Base-by-base conservation (phyloP, 352 stramenopile species). In the Globisporangium yorkense region DNA sequence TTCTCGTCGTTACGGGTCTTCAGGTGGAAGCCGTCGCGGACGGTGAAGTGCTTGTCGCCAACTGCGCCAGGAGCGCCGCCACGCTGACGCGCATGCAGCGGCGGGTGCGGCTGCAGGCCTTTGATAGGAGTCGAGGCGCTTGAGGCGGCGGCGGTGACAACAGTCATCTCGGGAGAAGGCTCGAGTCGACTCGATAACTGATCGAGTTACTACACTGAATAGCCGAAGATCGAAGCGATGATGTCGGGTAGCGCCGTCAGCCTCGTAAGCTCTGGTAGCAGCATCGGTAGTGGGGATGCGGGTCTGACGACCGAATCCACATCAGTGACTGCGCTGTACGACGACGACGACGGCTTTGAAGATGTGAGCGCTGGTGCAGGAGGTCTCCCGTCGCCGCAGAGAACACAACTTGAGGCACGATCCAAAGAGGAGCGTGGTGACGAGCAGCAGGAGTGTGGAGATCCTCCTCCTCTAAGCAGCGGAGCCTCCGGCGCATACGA, bases 21-120 rank as follows among this genome's bases (percentile, higher is more conserved):
- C 9, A 90, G 52, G 62, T 90, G 80, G 59, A 90, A 90, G 16
- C 80, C 80, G 51, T 90, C 80, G 15, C 80, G 80, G 13, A 88
- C 70, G 0, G 75, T 76, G 52, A 88, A 88, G 27, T 67, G 70
- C 49, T 83, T 85, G n/a, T 58, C 63, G 3, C 15, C n/a, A 1
- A 27, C 27, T 29, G 41, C 5, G 0, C 24, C 27, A 13, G 43
- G 8, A 18, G 10, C 13, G 2, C 12, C 13, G 0, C 18, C 7
- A 10, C 21, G 35, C 13, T 27, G 51, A 37, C 46, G 57, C 13
- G 43, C 24, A 4, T 43, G 51, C 6, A n/a, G 51, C n/a, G 58
- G 51, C 10, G 21, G 51, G 8, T 56, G 51, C 6, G 51, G 51
- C 35, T 48, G 44, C 44, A 31, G 31, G 21, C 37, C 12, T 16